Percentiles rank a stretch among this genome's conserved stretches.
phyloP scores from a whole-genome alignment of 208 protist species.

The Novymonas esmeraldas region DNA sequence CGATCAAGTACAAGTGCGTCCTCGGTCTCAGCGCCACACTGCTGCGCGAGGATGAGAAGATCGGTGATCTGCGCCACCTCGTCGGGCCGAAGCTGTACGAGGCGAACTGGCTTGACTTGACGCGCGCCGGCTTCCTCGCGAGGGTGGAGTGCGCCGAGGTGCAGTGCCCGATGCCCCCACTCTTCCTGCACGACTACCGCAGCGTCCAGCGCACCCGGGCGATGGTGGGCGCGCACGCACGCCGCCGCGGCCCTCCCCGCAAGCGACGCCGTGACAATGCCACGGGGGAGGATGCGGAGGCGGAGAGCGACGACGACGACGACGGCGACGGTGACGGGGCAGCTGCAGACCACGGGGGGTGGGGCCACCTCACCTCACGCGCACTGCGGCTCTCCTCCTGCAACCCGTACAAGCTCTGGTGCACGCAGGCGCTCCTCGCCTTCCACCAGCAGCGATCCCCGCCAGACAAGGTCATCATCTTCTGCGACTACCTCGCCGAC shows the following conservation, averaged over 20 bases:
- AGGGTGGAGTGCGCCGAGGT: constrained; percentile 98
- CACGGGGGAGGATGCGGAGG: constrained; percentile 1
- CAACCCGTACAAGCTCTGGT: constrained; percentile 93
- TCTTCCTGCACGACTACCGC: constrained; percentile 71
- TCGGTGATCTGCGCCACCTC: constrained; percentile 97
- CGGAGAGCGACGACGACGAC: constrained; percentile 6
- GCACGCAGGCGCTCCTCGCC: constrained; percentile 92
- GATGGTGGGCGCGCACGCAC: constrained; percentile 9
- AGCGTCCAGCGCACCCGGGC: constrained; percentile 22
- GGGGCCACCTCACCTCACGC: constrained; percentile 24
- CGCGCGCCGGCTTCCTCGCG: constrained; percentile 95
- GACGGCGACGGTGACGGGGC: background rate
- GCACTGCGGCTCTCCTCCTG: constrained; percentile 68
- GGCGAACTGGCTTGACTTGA: constrained; percentile 99
- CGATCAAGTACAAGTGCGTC: constrained; percentile 96
- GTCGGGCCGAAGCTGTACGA: constrained; percentile 99
- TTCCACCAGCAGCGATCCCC: constrained; percentile 95
- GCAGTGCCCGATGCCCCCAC: constrained; percentile 95
- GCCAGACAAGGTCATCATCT: constrained; percentile 93
- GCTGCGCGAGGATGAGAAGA: constrained; percentile 98
- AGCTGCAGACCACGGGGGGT: background rate
- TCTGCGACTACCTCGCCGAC: constrained; percentile 88
- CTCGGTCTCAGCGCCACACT: constrained; percentile 98
- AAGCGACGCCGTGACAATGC: constrained; percentile 3
- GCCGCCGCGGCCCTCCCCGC: background rate